These are phyloP conservation scores for Suhomyces ambrosiae DNA, from an alignment of 1,139 yeast species.

Conservation along the genomic window DNA sequence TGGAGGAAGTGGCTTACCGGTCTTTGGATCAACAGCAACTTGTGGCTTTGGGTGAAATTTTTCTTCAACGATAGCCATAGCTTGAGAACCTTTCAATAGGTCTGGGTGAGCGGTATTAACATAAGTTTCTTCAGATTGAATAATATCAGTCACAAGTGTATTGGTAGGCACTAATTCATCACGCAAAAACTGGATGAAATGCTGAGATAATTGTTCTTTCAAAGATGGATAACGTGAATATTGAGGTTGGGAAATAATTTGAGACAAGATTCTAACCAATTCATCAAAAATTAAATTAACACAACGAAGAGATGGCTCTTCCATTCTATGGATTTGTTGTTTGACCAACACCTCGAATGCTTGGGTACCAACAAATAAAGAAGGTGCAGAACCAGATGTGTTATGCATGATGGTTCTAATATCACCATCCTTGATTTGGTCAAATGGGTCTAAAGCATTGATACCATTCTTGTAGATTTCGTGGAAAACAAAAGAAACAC, in stretches of 20 bases:
- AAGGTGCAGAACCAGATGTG: slow-evolving; percentile 97
- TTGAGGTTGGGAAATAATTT: slow-evolving; percentile 77
- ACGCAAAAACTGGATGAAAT: slow-evolving; percentile 78
- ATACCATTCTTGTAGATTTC: slow-evolving; percentile 94
- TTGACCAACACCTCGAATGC: slow-evolving; percentile 96
- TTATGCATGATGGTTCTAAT: slow-evolving; percentile 97
- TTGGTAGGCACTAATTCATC: slow-evolving; percentile 83
- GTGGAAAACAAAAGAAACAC: slow-evolving; percentile 96
- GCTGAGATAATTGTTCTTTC: slow-evolving; percentile 81
- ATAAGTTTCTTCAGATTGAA: slow-evolving; percentile 85
- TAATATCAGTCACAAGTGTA: slow-evolving; percentile 79
- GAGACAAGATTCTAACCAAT: slow-evolving; percentile 85
- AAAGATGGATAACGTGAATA: slow-evolving; percentile 88
- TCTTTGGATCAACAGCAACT: slow-evolving; percentile 86
- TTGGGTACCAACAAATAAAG: slow-evolving; percentile 94
- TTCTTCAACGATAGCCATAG: slow-evolving; percentile 93
- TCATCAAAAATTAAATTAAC: slow-evolving; percentile 92
- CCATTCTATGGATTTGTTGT: slow-evolving; percentile 92
- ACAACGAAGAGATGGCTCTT: slow-evolving; percentile 90
- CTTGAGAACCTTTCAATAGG: slow-evolving; percentile 89
- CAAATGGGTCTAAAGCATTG: slow-evolving; percentile 92
- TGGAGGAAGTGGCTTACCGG: slow-evolving; percentile 74
- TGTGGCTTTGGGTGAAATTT: slow-evolving; percentile 83
- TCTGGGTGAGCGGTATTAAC: slow-evolving; percentile 98
- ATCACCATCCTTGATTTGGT: slow-evolving; percentile 94